phyloP scores from a whole-genome alignment of 805 yeast genomes.

The Ogataea degrootiae region DNA sequence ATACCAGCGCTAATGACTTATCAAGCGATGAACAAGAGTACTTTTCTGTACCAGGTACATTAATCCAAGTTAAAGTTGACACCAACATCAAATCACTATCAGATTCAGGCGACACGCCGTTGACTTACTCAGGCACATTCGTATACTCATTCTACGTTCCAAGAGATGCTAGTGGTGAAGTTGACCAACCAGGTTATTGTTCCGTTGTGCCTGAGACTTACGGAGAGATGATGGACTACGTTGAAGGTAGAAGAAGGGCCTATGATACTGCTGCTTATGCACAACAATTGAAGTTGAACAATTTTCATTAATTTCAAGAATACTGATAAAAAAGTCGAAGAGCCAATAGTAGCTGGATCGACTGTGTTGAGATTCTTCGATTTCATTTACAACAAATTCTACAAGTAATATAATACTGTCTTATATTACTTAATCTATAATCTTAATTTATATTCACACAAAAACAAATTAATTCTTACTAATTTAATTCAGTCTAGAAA shows the following conservation, averaged over 20 bases:
- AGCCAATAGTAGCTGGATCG: not conserved
- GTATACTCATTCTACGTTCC: constrained; percentile 87
- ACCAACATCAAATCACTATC: constrained; percentile 64
- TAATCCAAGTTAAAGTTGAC: constrained; percentile 86
- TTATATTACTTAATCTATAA: too few species aligned
- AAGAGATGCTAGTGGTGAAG: constrained; percentile 39
- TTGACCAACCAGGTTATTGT: constrained; percentile 52
- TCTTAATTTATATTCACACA: not conserved
- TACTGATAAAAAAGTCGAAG: not conserved
- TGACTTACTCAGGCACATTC: constrained; percentile 78
- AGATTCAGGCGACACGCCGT: constrained; percentile 43
- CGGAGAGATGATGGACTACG: constrained; percentile 86
- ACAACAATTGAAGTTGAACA: constrained; percentile 33
- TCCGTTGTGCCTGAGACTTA: constrained; percentile 85
- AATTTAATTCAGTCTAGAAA: too few species aligned
- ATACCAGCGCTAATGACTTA: constrained; percentile 52
- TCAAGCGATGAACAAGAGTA: constrained; percentile 51
- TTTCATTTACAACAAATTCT: not conserved
- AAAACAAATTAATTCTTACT: not conserved
- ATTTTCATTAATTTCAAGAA: not conserved
- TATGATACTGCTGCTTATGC: constrained; percentile 71
- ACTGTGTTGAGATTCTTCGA: too few species aligned
- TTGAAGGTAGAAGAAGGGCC: constrained; percentile 89
- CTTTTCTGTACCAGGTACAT: constrained; percentile 73
- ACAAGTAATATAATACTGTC: not conserved